Evolutionary conservation across 2,329 filamentous ascomycete genomes (phyloP), one percentile per base, ranked within the genome.

Genomic region (Decorospora gaudefroyi): DNA sequence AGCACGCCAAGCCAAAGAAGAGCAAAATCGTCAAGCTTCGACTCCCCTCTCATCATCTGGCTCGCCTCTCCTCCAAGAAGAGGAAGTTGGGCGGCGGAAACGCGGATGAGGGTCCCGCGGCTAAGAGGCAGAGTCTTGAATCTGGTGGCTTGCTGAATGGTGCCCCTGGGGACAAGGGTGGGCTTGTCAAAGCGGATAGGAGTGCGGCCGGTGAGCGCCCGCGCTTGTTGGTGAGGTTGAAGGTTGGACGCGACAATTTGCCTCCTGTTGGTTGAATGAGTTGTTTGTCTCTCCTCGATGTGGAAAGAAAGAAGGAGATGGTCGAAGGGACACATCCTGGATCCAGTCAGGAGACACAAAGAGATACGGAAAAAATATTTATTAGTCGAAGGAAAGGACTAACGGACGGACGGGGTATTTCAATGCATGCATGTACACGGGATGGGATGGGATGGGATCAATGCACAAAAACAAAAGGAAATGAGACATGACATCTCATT

Each of bases 51-150:
- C 55, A 30, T 23, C 36, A 44, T 4, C 47, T 56, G 8, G 41
- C 55, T 2, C 41, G 34, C 3, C 50, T 61, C 21, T 31, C 46
- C 8, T 51, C 21, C 29, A 62, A 50, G 39, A 61, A 61, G 38
- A 59, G 64, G 21, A 68, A 60, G 47, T 38, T 53, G 40, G 45
- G 28, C 10, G 40, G 31, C 9, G 32, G 38, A 15, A 27, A 35
- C 5, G 51, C 45, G 4, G 49, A 57, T 6, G 56, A 57, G 3
- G 53, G 59, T n/a, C 31, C 59, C 7, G 58, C 64, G 3, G 40
- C 44, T 9, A 68, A 68, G 46, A 46, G 64, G 17, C 64, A 62
- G 39, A 64, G 63, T 37, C 41, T 55, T 2, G 63, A 65, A 28
- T 53, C 62, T 13, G 46, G 48, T 11, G 34, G 42, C 3, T 6